Evolutionary conservation across 2,329 filamentous ascomycete species (phyloP), one percentile per base, ranked within the genome.

Genomic region (Rosellinia necatrix): DNA sequence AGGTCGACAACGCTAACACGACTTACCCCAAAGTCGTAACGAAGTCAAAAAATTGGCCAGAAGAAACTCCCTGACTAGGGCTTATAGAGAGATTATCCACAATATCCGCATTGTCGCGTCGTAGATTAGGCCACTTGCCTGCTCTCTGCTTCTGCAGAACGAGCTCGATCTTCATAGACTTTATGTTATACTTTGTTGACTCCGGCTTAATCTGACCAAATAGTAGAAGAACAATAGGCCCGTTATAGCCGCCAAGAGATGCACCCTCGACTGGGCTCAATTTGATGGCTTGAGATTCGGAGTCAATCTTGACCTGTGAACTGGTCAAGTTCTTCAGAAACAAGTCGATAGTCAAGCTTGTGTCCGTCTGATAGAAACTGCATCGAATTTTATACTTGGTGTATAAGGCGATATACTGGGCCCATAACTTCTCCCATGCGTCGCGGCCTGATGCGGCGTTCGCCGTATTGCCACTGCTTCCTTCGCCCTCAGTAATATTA

Each of bases 121-220:
- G 65, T 29, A 90, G 75, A 1, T 74, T 67, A 22, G 79, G 72
- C 91, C 91, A 94, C 69, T 90, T 92, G 6, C 87, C 88, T 0
- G 82, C 72, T 1, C 72, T 78, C 35, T 79, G 76, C 72, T 96
- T 96, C 58, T 80, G 80, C 13, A 96, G 80, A 9, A 77, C 81
- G 32, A 96, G 76, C 71, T 96, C 92, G 50, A 96, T 80, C 71
- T 96, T 96, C 67, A 86, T 91, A 1, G 88, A 80, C 37, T 89
- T 87, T 50, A 96, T 82, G 1, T 78, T 81, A 63, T 77, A 83
- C 40, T 79, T 87, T 17, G 85, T 91, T 27, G 79, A 73, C 1
- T 78, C 66, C 0, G 83, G 72, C 49, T 90, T 81, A 64, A 96
- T 85, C 8, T 80, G 70, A 12, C 81, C 84, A 70, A 81, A 91